These are phyloP conservation scores for Chlorella sp. DNA, from an alignment of 139 green algal species.

Conservation along the genomic window DNA sequence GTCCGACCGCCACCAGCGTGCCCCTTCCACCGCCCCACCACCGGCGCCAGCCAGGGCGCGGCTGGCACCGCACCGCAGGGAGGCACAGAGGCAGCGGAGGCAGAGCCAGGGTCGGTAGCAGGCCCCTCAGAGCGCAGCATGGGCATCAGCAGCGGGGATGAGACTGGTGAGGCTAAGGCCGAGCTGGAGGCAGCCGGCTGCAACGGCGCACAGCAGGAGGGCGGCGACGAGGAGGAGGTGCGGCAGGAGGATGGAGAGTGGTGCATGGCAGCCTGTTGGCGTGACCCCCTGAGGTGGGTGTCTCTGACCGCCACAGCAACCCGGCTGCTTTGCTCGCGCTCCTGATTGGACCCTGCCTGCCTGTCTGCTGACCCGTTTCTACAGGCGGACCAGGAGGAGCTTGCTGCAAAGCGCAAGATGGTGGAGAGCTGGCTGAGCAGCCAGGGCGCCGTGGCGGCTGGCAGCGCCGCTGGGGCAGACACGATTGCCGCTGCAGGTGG, in stretches of 20 bases:
- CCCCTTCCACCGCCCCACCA: neutral
- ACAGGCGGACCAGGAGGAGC: constrained; percentile 1
- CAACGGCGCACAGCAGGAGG: neutral
- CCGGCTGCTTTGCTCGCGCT: too few species aligned
- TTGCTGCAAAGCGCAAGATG: constrained; percentile 9
- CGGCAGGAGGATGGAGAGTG: too few species aligned
- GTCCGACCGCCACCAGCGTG: too few species aligned
- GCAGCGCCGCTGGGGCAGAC: neutral
- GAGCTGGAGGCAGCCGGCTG: too few species aligned
- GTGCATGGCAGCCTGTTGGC: too few species aligned
- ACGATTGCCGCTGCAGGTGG: neutral
- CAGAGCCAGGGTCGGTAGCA: too few species aligned
- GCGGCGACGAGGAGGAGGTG: neutral
- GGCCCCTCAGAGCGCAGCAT: neutral
- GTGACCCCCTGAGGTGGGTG: too few species aligned
- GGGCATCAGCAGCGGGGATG: neutral
- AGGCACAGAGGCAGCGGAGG: neutral
- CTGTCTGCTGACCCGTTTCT: too few species aligned
- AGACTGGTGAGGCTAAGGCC: too few species aligned
- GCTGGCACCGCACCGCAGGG: neutral
- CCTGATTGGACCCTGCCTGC: too few species aligned
- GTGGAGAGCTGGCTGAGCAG: constrained; percentile 6
- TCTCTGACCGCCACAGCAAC: too few species aligned
- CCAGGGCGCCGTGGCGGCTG: neutral
- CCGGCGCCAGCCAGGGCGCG: neutral